Percentiles rank a stretch among this genome's conserved stretches.
phyloP scores from a whole-genome alignment of 2,329 filamentous ascomycete species.

The Pseudocercospora pini-densiflorae region DNA sequence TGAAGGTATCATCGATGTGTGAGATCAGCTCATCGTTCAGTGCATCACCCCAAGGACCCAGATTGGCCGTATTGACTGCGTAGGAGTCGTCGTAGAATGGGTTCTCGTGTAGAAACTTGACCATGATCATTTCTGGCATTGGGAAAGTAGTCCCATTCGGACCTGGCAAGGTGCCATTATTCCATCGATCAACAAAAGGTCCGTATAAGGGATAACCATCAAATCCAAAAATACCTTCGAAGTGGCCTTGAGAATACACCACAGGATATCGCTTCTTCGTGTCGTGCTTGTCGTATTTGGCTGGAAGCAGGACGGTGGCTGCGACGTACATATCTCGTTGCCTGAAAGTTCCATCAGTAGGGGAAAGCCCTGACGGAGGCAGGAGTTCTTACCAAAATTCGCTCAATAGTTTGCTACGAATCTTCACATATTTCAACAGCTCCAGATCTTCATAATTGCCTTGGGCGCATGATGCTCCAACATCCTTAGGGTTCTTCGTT shows the following conservation, averaged over 20 bases:
- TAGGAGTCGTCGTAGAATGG: slow-evolving; percentile 48
- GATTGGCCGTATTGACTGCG: slow-evolving; percentile 45
- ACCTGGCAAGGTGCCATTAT: slow-evolving; percentile 38
- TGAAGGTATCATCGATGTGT: slow-evolving; percentile 40
- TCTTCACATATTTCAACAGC: slow-evolving; percentile 43
- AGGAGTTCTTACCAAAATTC: slow-evolving; percentile 37
- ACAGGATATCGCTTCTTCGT: slow-evolving; percentile 41
- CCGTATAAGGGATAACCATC: slow-evolving; percentile 29
- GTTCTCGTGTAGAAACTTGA: slow-evolving; percentile 45
- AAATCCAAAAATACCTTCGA: slow-evolving; percentile 34
- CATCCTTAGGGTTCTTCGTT: slow-evolving; percentile 40
- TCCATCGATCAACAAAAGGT: slow-evolving; percentile 33
- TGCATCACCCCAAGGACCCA: slow-evolving; percentile 46
- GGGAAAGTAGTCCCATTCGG: slow-evolving; percentile 34
- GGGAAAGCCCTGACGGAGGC: too few species aligned
- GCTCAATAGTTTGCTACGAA: slow-evolving; percentile 43
- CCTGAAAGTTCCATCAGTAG: not conserved
- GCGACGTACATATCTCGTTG: slow-evolving; percentile 41
- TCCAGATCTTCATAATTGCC: slow-evolving; percentile 45
- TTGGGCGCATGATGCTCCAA: slow-evolving; percentile 42
- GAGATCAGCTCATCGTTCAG: slow-evolving; percentile 47
- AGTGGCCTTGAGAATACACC: slow-evolving; percentile 44
- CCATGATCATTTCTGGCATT: slow-evolving; percentile 43
- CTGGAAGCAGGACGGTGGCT: slow-evolving; percentile 42
- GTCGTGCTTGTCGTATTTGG: slow-evolving; percentile 41